Base-by-base conservation (phyloP, 2,329 filamentous ascomycete species). In the Aspergillus proliferans region DNA sequence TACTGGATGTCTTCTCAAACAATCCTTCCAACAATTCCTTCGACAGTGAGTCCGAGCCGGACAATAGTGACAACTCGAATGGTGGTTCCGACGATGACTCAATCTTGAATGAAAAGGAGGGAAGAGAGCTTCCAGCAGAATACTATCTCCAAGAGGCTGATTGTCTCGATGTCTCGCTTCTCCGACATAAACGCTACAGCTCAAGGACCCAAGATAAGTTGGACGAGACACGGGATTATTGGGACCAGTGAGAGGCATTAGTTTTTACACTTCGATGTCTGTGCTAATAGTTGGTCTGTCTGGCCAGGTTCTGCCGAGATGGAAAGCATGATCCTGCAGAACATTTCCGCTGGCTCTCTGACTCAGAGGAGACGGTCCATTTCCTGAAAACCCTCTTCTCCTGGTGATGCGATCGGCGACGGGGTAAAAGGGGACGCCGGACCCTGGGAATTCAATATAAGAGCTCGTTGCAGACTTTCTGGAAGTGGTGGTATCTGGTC, bases 131-230 rank as follows among this genome's bases (percentile, higher is more conserved):
- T 18, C 48, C 52, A 22, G 42, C 36, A 14, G 48, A 56, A 47
- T 45, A 62, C 47, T 64, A 60, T 40, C 46, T 65, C 6, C 3
- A 51, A 12, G 46, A 61, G 50, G 58, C 60, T 28, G 46, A 64
- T 51, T 52, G 30, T 39, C 51, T 64, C 2, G 44, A 66, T 56
- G 26, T 64, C 22, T 61, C 55, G 4, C 36, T 58, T 49, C 60
- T 65, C 34, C 26, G 50, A 55, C 44, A 66, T 48, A 63, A 63
- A 51, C 47, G 47, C 14, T 66, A 66, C 33, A 64, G 58, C 45
- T 43, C n/a, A 0, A 58, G 42, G 19, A 65, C 52, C 8, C 40
- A 66, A 53, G 38, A 55, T 30, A 62, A 49, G 19, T 50, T 66
- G 14, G 55, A 66, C 44, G n/a, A 65, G 46, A 60, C 52, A 15